phyloP scores from a whole-genome alignment of 2,329 filamentous ascomycete genomes.

The Fusarium coffeatum region DNA sequence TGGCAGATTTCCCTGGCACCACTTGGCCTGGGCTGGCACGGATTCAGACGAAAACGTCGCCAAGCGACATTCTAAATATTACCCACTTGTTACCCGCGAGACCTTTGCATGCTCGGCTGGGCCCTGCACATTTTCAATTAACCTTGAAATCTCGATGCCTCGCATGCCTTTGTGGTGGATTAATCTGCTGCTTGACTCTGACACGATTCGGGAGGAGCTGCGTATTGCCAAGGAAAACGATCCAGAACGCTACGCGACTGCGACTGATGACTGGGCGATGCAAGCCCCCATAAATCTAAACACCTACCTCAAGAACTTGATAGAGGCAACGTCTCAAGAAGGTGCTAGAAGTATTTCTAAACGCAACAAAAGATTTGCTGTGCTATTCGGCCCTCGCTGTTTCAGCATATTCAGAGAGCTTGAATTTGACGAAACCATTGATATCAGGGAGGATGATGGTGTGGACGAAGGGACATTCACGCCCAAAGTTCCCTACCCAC shows the following conservation, averaged over 20 bases:
- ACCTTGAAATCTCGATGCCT: constrained; percentile 62
- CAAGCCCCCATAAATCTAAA: constrained; percentile 60
- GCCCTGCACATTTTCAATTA: constrained; percentile 57
- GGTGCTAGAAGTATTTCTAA: constrained; percentile 62
- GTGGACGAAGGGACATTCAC: constrained; percentile 55
- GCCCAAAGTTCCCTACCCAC: constrained; percentile 51
- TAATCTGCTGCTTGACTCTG: constrained; percentile 58
- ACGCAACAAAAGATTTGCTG: constrained; percentile 66
- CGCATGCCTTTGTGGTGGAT: constrained; percentile 59
- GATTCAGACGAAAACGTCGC: constrained; percentile 43
- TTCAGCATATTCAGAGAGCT: constrained; percentile 62
- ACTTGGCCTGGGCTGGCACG: constrained; percentile 53
- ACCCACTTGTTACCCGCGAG: constrained; percentile 53
- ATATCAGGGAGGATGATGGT: constrained; percentile 53
- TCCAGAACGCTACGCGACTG: constrained; percentile 60
- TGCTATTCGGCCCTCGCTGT: constrained; percentile 64
- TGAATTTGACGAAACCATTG: constrained; percentile 58
- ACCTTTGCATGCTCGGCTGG: constrained; percentile 57
- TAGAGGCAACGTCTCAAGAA: constrained; percentile 52
- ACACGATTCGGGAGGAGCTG: constrained; percentile 57
- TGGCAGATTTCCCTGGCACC: constrained; percentile 54
- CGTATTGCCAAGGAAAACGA: constrained; percentile 56
- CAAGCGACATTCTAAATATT: constrained; percentile 51
- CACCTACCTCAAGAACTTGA: constrained; percentile 64
- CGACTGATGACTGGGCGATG: constrained; percentile 55